These are phyloP conservation scores for Talaromyces wortmannii DNA, from an alignment of 495 filamentous ascomycete species.

Conservation along the genomic window DNA sequence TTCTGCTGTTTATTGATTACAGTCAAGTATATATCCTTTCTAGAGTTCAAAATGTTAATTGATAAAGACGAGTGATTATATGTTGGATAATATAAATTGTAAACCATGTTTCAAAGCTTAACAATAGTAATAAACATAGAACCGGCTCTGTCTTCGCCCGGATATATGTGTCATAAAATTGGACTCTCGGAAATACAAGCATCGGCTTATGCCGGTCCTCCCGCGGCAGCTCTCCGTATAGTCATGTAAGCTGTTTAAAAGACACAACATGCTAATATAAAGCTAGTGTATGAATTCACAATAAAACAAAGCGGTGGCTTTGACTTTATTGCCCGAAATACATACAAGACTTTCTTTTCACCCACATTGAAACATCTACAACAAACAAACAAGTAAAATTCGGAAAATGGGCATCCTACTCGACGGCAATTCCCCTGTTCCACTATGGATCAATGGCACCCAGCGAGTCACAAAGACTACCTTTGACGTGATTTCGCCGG, in stretches of 20 bases:
- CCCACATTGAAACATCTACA: not conserved
- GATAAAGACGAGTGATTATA: not conserved
- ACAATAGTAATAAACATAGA: not conserved
- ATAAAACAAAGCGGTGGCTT: not conserved
- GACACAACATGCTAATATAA: not conserved
- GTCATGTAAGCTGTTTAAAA: not conserved
- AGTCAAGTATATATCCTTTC: not conserved
- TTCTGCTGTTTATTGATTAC: not conserved
- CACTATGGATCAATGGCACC: conserved; percentile 57
- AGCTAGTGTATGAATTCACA: not conserved
- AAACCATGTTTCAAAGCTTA: not conserved
- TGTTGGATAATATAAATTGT: not conserved
- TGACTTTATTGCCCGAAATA: not conserved
- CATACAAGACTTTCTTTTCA: not conserved
- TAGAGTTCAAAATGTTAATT: not conserved
- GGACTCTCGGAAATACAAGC: not conserved
- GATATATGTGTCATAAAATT: not conserved
- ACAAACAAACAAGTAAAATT: not conserved
- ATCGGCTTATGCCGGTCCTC: not conserved
- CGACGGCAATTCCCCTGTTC: conserved; percentile 23
- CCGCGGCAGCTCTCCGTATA: not conserved
- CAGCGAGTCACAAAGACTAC: conserved; percentile 42
- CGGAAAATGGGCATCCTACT: not conserved
- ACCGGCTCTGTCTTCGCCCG: not conserved
- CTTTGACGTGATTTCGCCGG: conserved; percentile 63